These are phyloP conservation scores for Colletotrichum sp. DNA, from an alignment of 2,329 filamentous ascomycete species.

Conservation along the genomic window DNA sequence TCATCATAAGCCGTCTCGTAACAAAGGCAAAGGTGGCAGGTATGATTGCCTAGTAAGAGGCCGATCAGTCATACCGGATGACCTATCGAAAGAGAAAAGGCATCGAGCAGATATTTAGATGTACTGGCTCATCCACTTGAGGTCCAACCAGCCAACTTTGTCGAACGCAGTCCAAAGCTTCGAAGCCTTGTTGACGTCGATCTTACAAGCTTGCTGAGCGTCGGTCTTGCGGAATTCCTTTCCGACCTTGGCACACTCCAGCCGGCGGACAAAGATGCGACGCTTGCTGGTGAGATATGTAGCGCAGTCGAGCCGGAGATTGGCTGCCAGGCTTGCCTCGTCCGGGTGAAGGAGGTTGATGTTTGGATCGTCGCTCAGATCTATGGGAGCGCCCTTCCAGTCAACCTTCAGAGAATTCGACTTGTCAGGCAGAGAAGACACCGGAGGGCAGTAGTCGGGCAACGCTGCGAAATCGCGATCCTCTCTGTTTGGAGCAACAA, in stretches of 20 bases:
- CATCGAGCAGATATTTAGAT: conserved; percentile 26
- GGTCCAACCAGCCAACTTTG: conserved; percentile 81
- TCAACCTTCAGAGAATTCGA: conserved; percentile 80
- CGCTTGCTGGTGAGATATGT: conserved; percentile 94
- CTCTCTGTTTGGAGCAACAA: conserved; percentile 72
- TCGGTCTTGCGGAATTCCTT: conserved; percentile 96
- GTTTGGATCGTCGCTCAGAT: conserved; percentile 76
- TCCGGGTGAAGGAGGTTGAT: conserved; percentile 75
- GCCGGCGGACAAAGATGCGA: conserved; percentile 81
- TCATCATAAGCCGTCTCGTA: background rate
- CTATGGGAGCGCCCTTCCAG: conserved; percentile 83
- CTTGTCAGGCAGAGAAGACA: conserved; percentile 68
- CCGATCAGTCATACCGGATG: conserved; percentile 27
- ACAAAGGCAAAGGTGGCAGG: background rate
- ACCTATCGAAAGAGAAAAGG: background rate
- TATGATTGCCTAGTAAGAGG: background rate
- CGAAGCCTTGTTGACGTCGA: conserved; percentile 97
- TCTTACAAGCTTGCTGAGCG: conserved; percentile 95
- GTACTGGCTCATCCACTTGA: conserved; percentile 45
- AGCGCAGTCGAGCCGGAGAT: conserved; percentile 81
- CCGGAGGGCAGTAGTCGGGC: conserved; percentile 74
- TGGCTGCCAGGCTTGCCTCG: conserved; percentile 78
- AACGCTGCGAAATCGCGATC: conserved; percentile 81
- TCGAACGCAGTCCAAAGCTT: conserved; percentile 92
- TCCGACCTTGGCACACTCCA: conserved; percentile 68